Conservation (phyloP, 2,329 filamentous ascomycete species). For the Hypoxylon sp. region DNA sequence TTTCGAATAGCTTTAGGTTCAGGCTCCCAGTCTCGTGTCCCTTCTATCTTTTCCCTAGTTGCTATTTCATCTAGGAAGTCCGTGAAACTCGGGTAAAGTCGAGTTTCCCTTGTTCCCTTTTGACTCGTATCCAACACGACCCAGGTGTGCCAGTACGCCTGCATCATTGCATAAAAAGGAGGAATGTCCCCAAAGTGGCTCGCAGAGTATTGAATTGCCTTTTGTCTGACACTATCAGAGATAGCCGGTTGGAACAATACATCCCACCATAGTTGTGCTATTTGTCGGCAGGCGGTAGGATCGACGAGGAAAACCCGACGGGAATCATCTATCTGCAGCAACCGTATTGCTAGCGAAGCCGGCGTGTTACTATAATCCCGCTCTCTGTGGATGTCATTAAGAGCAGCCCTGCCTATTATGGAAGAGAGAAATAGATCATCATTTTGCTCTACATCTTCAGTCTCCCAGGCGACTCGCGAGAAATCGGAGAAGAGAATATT, state of each 20-base stretch:
- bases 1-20: background rate
- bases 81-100: constrained; percentile 22
- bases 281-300: background rate
- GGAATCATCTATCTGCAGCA: background rate
- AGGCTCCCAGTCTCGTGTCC: background rate
- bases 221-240: background rate
- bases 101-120: background rate
- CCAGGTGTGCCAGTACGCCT: constrained; percentile 12
- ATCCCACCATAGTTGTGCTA: constrained; percentile 5
- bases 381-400: background rate
- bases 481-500: background rate
- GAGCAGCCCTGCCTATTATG: background rate
- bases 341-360: background rate
- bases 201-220: background rate
- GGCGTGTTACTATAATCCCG: background rate
- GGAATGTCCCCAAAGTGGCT: constrained; percentile 1
- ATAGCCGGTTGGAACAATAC: background rate
- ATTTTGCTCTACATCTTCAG: background rate
- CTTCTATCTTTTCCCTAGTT: background rate
- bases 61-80: background rate
- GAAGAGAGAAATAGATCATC: background rate
- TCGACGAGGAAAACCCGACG: constrained; percentile 4
- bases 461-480: background rate
- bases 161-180: background rate
- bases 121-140: constrained; percentile 1